Evolutionary conservation across 768 basidiomycete genomes (phyloP), one percentile per base, ranked within the genome.

Genomic region (Mycena crocata): DNA sequence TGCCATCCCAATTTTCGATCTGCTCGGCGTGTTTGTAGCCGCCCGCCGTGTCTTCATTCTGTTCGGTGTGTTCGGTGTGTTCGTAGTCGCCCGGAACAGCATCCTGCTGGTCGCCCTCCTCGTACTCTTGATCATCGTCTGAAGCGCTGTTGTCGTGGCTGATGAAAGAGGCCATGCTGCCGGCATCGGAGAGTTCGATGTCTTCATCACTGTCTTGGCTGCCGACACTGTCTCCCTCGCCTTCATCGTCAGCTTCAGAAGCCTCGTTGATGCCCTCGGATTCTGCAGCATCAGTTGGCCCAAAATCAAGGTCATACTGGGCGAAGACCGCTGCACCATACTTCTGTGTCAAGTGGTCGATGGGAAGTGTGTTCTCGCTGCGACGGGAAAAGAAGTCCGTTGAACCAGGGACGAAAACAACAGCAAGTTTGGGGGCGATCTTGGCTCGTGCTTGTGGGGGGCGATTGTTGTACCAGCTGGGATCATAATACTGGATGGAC

Each of bases 141-240:
- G 50, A 34, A 10, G 8, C 34, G 5, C n/a, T 19, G 10, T 34
- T 13, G 32, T 54, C 34, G 30, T 34, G 8, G 19, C 21, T 19
- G 34, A 54, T 34, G 21, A 54, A 54, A 37, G 52, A 35, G 21
- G 32, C 39, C 10, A 42, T 31, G 55, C 55, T 56, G 35, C 24
- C 26, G 26, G 26, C 39, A 15, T 40, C 39, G 3, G 39, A 40
- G 4, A 30, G 6, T 21, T 30, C 39, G 10, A 13, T 21, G 5
- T 56, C 52, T 2, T 48, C 62, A 3, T 59, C 57, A 14, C n/a
- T 45, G 61, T 62, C 51, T 32, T 54, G 1, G 61, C 61, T 54
- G 26, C 51, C 51, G 37, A 62, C 9, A 24, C 24, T 39, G 17
- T 62, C 61, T 8, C 61, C 52, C 23, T 62, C 44, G 52, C 60